These are phyloP conservation scores for Nicotiana noctiflora DNA, from an alignment of 257 asterid species.

Conservation along the genomic window DNA sequence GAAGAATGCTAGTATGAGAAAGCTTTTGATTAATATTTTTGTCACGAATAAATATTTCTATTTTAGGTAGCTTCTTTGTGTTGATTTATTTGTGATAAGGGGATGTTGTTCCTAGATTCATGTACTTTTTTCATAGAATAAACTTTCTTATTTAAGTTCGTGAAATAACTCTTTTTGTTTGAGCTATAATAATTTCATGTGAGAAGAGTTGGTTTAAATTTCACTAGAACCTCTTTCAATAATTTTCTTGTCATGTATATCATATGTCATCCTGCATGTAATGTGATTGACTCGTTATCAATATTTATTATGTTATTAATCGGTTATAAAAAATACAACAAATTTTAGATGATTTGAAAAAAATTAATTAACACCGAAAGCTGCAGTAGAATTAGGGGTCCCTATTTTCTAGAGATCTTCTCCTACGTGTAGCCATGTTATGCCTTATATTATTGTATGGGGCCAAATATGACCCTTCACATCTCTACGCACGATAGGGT, in stretches of 20 bases:
- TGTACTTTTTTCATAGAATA: no score
- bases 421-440: slow-evolving; percentile 18
- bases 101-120: no score
- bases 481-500: no score
- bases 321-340: slow-evolving; percentile 63
- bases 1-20: no score
- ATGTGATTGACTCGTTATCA: slow-evolving; percentile 69
- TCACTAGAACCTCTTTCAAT: not conserved
- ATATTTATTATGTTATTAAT: slow-evolving; percentile 63
- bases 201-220: not conserved
- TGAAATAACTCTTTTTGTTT: no score
- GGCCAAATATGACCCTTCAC: no score
- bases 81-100: no score
- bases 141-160: no score
- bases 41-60: no score
- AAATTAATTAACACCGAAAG: slow-evolving; percentile 35
- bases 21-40: no score
- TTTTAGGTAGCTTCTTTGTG: no score
- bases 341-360: slow-evolving; percentile 59
- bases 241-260: slow-evolving; percentile 41
- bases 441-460: not conserved
- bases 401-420: slow-evolving; percentile 69
- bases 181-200: not conserved
- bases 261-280: slow-evolving; percentile 36
- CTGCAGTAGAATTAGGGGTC: slow-evolving; percentile 60